Percentiles rank a stretch among this genome's conserved stretches.
Conservation (phyloP, 169 alveolate genomes). For the Plasmodium coatneyi region DNA sequence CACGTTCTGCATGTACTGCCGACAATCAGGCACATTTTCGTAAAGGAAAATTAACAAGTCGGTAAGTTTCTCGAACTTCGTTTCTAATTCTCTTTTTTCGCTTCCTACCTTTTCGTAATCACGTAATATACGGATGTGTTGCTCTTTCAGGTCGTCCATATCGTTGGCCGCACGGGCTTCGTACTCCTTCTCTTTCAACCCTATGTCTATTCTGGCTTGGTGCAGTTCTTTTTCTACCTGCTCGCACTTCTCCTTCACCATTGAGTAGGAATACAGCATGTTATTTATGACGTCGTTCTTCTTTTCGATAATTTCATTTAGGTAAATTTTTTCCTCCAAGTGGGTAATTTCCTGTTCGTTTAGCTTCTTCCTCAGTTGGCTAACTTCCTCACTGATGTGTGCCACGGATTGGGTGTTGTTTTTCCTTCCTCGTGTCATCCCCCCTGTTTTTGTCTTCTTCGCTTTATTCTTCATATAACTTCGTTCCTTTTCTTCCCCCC, state of each 20-base stretch:
- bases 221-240: conserved; percentile 22
- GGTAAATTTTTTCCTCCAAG: conserved; percentile 50
- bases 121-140: conserved; percentile 7
- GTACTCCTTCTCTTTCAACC: conserved; percentile 32
- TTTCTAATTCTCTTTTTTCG: conserved; percentile 10
- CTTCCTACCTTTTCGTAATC: not conserved
- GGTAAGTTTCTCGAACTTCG: conserved; percentile 20
- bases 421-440: not conserved
- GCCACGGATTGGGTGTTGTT: not conserved
- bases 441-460: not conserved
- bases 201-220: not conserved
- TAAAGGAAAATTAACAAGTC: conserved; percentile 63
- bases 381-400: conserved; percentile 21
- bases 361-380: not conserved
- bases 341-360: conserved; percentile 22
- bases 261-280: conserved; percentile 29
- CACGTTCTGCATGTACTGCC: conserved; percentile 48
- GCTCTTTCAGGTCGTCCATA: not conserved
- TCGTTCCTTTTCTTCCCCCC: not conserved
- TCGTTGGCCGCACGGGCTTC: not conserved
- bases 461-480: not conserved
- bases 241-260: conserved; percentile 35
- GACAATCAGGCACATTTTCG: conserved; percentile 42
- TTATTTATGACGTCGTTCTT: conserved; percentile 67
- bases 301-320: conserved; percentile 65